phyloP scores from a whole-genome alignment of 2,329 filamentous ascomycete genomes.

The Pyrenophora tritici-repentis region DNA sequence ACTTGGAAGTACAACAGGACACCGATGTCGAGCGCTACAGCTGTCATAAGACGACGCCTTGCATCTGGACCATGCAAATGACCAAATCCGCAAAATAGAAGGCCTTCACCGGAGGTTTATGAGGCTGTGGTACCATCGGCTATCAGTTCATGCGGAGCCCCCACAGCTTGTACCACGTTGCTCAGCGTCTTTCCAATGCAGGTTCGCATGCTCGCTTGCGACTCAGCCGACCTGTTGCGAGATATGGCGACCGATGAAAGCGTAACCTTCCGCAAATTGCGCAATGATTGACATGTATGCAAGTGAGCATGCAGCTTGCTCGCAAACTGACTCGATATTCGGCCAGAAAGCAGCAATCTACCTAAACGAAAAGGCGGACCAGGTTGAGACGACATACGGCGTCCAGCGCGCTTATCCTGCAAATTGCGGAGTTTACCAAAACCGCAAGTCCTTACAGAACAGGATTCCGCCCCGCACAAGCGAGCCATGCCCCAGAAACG shows the following conservation, averaged over 20 bases:
- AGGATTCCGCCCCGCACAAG: constrained; percentile 5
- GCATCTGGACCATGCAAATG: constrained; percentile 8
- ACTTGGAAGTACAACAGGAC: constrained; percentile 3
- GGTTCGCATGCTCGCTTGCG: constrained; percentile 7
- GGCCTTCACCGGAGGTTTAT: constrained; percentile 2
- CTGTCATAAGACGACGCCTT: constrained; percentile 9
- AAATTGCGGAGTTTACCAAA: constrained; percentile 13
- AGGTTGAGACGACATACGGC: neutral
- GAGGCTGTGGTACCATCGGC: constrained; percentile 5
- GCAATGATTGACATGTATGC: constrained; percentile 3
- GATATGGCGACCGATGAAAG: neutral
- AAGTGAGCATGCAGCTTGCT: constrained; percentile 7
- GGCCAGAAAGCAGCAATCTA: constrained; percentile 14
- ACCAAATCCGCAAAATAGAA: constrained; percentile 1
- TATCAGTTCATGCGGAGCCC: constrained; percentile 9
- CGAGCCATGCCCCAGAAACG: neutral
- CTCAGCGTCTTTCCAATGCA: constrained; percentile 4
- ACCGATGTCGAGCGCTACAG: constrained; percentile 4
- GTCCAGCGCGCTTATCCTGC: constrained; percentile 19
- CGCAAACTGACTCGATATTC: constrained; percentile 6
- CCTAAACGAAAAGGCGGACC: constrained; percentile 6
- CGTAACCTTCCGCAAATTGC: constrained; percentile 3
- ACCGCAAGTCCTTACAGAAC: neutral
- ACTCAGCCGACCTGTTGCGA: neutral
- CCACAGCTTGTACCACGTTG: constrained; percentile 12